Base-by-base conservation (phyloP, 306 rosid species). In the Vigna trinervia region DNA sequence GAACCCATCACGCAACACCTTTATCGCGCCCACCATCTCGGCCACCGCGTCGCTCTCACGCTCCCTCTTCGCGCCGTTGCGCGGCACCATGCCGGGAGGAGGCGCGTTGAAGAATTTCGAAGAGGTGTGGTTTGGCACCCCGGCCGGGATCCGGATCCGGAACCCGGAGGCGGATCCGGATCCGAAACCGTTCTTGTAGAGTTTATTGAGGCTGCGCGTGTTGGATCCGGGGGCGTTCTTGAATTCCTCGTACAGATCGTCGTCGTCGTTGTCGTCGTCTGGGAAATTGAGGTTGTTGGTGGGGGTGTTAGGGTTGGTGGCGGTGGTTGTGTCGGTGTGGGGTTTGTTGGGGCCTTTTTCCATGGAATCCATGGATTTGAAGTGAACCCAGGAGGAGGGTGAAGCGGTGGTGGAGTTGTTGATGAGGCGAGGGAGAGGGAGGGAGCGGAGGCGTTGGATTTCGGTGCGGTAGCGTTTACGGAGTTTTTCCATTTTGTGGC, bases 401-500 rank as follows among this genome's bases (percentile, higher is more conserved):
- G 78, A 86, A 0, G 68, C 43, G 12, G 46, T 41, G 46, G 46
- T 2, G 46, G 12, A 8, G 45, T 39, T 39, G 67, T 1, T 15
- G 43, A 78, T 84, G 58, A 91, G 85, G 4, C 90, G 74, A 1
- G 93, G 73, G 20, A 90, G 67, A 0, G 97, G 97, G 78, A 88
- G 75, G 23, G 90, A 83, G 28, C 90, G 56, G 6, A 93, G 93
- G 0, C 93, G 86, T 76, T 90, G 96, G 74, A 92, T 82, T 88
- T 94, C 98, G n/a, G 97, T 89, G 1, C 98, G 92, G 80, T 94
- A 94, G 20, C 96, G 93, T 64, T 94, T 94, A 0, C 98, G 85
- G 3, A 94, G 94, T 22, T 94, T 94, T 82, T 92, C 98, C 98
- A 94, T 94, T 77, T 94, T 94, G 67, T 94, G 97, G 20, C 96